Evolutionary conservation across 78 protist genomes (phyloP), one percentile per base, ranked within the genome.

Genomic region (Dictyostelium purpureum): DNA sequence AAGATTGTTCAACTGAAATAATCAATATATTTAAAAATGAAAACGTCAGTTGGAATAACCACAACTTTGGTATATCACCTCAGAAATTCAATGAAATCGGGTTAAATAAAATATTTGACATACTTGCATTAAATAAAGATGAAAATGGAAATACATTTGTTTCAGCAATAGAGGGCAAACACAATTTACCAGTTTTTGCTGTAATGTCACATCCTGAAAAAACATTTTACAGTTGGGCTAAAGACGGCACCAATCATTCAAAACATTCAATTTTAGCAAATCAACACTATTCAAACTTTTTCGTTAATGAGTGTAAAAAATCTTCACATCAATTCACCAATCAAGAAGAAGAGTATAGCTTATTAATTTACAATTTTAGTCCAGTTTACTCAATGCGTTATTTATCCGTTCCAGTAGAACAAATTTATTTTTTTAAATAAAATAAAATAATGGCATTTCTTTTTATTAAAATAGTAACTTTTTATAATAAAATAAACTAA

Each of bases 191-290:
- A 40, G 57, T 97, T 47, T 96, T 33, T 47, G 98, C 85, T 6
- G 19, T 63, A 16, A 98, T 97, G 52, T 97, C 94, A 95, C 98
- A 97, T 54, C 98, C 98, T 3, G 98, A 97, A 79, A 88, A 82
- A 67, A 35, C 69, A 51, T 4, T 21, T 14, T 95, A 94, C 19
- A 95, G 92, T 59, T 96, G 94, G 93, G n/a, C n/a, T n/a, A n/a
- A n/a, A n/a, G 92, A 89, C 51, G 96, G 42, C 40, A 79, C 69
- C 47, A 47, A 56, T 37, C 95, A 96, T 78, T 61, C 96, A 0
- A 54, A 49, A 11, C 56, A 35, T 18, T 78, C 94, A 33, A 70
- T 96, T 31, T 26, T 79, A 31, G 95, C 93, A 12, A 37, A 51
- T n/a, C 92, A 93, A 43, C 67, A 90, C 78, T 49, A 71, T 33